These are phyloP conservation scores for Linderina pennispora DNA, from an alignment of 192 early-diverging fungal genomes.

Conservation along the genomic window DNA sequence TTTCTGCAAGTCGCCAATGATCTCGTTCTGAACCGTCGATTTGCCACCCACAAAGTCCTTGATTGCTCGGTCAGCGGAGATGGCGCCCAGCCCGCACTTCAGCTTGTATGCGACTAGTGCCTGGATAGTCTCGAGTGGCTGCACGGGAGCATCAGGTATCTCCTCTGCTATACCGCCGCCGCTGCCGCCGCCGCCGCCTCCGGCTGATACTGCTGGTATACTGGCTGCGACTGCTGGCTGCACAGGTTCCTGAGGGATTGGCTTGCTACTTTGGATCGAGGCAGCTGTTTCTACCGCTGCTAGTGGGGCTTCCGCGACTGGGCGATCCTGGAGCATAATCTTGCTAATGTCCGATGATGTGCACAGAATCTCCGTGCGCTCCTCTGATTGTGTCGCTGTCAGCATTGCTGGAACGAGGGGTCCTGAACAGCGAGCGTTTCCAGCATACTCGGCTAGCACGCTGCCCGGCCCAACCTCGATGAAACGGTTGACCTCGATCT, in stretches of 20 bases:
- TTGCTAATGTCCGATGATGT: slow-evolving; percentile 56
- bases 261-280: slow-evolving; percentile 40
- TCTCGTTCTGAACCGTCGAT: slow-evolving; percentile 94
- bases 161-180: background rate
- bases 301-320: background rate
- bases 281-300: background rate
- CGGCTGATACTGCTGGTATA: background rate
- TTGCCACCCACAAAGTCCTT: slow-evolving; percentile 94
- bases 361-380: slow-evolving; percentile 70
- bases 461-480: slow-evolving; percentile 87
- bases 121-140: slow-evolving; percentile 70
- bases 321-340: slow-evolving; percentile 53
- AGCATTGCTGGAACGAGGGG: slow-evolving; percentile 57
- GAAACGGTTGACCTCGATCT: slow-evolving; percentile 69
- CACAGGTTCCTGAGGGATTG: too few species aligned
- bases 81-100: slow-evolving; percentile 71
- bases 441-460: slow-evolving; percentile 85
- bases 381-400: slow-evolving; percentile 59
- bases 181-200: slow-evolving; percentile 14
- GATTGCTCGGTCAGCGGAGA: slow-evolving; percentile 58
- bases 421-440: slow-evolving; percentile 81
- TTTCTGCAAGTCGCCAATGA: slow-evolving; percentile 89
- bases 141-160: slow-evolving; percentile 64
- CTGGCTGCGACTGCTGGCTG: background rate
- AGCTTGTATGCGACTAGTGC: slow-evolving; percentile 86